A percentile compares a stretch with the other conserved stretches of the same genome.
These are phyloP conservation scores for Leptodermis oblonga DNA, from an alignment of 257 asterid genomes.

Conservation along the genomic window DNA sequence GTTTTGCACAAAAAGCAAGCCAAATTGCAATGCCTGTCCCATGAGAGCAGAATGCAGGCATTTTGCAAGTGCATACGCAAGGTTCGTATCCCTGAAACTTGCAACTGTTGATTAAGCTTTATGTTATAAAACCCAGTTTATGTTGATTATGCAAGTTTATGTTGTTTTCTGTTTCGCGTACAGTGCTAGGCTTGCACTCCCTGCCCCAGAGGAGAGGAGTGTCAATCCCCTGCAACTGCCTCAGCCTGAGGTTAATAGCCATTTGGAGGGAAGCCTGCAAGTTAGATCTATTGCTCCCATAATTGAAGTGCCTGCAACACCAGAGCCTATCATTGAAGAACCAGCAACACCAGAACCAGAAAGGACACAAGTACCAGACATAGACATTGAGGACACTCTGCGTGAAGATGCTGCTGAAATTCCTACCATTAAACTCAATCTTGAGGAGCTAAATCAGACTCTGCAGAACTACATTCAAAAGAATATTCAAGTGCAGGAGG, in stretches of 20 bases:
- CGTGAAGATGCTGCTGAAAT: slow-evolving; percentile 74
- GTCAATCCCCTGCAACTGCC: slow-evolving; percentile 61
- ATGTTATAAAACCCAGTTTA: not conserved
- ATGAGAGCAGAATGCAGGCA: slow-evolving; percentile 64
- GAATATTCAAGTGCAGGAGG: slow-evolving; percentile 56
- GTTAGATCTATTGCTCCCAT: slow-evolving; percentile 50
- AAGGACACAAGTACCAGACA: slow-evolving; percentile 31
- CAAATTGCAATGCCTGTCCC: slow-evolving; percentile 59
- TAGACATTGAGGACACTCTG: slow-evolving; percentile 56
- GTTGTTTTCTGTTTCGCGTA: slow-evolving; percentile 21
- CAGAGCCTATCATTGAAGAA: slow-evolving; percentile 47
- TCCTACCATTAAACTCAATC: slow-evolving; percentile 81
- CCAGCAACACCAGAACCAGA: slow-evolving; percentile 76
- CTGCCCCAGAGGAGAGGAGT: slow-evolving; percentile 76
- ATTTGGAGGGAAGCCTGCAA: slow-evolving; percentile 22
- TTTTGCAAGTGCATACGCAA: slow-evolving; percentile 56
- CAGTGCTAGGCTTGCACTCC: slow-evolving; percentile 94
- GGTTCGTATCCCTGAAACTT: slow-evolving; percentile 21
- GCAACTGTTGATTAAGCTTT: not conserved
- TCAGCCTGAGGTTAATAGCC: slow-evolving; percentile 39
- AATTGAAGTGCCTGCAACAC: slow-evolving; percentile 55
- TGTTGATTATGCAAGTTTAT: not conserved
- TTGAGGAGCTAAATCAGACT: slow-evolving; percentile 74
- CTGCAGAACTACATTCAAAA: slow-evolving; percentile 61
- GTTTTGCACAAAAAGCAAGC: slow-evolving; percentile 51